These are phyloP conservation scores for Aspergillus tubingensis DNA, from an alignment of 2,329 filamentous ascomycete species.

Conservation along the genomic window DNA sequence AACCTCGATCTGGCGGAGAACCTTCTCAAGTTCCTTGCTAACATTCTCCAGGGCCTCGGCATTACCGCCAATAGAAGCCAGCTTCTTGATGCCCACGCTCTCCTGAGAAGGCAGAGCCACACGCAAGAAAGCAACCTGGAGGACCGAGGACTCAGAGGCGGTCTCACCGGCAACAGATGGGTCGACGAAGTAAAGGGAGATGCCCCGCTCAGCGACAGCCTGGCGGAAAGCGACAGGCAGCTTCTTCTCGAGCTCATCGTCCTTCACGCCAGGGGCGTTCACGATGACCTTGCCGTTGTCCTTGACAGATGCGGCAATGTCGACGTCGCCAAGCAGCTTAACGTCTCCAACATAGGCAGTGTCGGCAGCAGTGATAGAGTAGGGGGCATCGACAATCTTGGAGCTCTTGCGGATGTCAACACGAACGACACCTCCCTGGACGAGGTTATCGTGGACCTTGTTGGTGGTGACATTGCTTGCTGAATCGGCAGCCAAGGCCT, in stretches of 20 bases:
- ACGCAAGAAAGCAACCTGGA: constrained; percentile 82
- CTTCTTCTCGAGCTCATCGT: constrained; percentile 86
- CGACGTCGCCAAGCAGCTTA: constrained; percentile 75
- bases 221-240: constrained; percentile 71
- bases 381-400: constrained; percentile 81
- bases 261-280: constrained; percentile 75
- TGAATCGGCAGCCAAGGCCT: constrained; percentile 62
- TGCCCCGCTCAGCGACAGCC: constrained; percentile 67
- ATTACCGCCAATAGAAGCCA: constrained; percentile 62
- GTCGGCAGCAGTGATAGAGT: constrained; percentile 76
- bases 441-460: constrained; percentile 62
- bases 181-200: constrained; percentile 76
- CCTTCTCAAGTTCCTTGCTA: constrained; percentile 62
- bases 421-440: constrained; percentile 75
- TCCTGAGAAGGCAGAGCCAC: constrained; percentile 69
- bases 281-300: constrained; percentile 71
- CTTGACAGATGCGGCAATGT: constrained; percentile 71
- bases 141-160: constrained; percentile 67
- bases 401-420: constrained; percentile 83
- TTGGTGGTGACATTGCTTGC: constrained; percentile 63
- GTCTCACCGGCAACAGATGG: constrained; percentile 66
- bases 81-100: constrained; percentile 64
- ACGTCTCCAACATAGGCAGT: constrained; percentile 76
- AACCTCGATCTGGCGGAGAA: constrained; percentile 72
- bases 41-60: constrained; percentile 64